Conservation (phyloP, 495 filamentous ascomycete species). For the Penicillium odoratum region DNA sequence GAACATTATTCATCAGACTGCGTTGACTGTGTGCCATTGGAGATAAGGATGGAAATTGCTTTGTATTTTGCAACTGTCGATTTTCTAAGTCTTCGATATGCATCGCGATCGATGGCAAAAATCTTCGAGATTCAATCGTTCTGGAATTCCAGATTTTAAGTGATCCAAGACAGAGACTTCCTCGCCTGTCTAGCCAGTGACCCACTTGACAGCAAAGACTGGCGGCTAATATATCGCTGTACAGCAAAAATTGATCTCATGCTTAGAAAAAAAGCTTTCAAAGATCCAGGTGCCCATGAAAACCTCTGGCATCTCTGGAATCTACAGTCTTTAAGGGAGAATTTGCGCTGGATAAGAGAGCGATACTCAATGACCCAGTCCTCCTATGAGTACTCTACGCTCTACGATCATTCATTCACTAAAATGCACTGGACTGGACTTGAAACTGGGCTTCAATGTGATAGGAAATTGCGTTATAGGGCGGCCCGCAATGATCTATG, state of each 20-base stretch:
- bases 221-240: neutral
- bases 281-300: neutral
- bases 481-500: neutral
- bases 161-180: neutral
- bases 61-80: neutral
- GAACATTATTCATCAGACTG: too few species aligned
- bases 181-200: neutral
- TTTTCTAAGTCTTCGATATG: neutral
- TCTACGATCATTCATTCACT: neutral
- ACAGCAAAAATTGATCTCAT: neutral
- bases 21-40: neutral
- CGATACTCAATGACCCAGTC: conserved; percentile 1
- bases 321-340: neutral
- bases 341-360: neutral
- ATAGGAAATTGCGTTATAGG: neutral
- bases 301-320: too few species aligned
- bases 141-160: conserved; percentile 1
- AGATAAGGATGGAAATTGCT: neutral
- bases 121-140: conserved; percentile 2
- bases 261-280: neutral
- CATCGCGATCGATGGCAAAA: neutral
- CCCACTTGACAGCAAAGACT: neutral
- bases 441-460: neutral
- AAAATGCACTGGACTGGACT: neutral
- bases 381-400: neutral